These are phyloP conservation scores for Xenoacremonium recifei DNA, from an alignment of 2,329 filamentous ascomycete species.

Conservation along the genomic window DNA sequence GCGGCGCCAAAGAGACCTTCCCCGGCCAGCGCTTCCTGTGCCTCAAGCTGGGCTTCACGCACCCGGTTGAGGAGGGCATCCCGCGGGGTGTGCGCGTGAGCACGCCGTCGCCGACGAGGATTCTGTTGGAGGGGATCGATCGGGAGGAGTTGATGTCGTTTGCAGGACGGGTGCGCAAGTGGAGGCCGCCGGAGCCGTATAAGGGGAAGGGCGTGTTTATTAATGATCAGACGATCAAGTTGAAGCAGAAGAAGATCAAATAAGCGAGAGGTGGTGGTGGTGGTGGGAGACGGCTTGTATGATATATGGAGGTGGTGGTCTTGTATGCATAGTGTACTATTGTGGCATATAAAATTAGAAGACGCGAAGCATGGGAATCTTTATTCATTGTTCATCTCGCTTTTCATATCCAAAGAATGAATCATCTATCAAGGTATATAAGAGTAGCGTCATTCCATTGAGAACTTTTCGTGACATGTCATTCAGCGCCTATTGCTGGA, in stretches of 20 bases:
- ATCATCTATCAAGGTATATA: no score
- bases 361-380: no score
- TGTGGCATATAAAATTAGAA: conserved; percentile 27
- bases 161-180: conserved; percentile 81
- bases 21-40: conserved; percentile 85
- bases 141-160: conserved; percentile 88
- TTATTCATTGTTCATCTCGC: no score
- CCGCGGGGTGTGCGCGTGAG: conserved; percentile 81
- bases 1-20: conserved; percentile 71
- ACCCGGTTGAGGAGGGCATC: conserved; percentile 87
- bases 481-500: conserved; percentile 24
- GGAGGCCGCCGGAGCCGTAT: conserved; percentile 93
- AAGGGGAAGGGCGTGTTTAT: conserved; percentile 99
- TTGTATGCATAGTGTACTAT: conserved; percentile 28
- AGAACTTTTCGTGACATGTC: not conserved
- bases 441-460: no score
- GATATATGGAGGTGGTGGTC: conserved; percentile 11
- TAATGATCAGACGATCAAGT: conserved; percentile 93
- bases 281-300: conserved; percentile 6
- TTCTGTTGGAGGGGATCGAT: conserved; percentile 84
- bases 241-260: conserved; percentile 98
- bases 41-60: conserved; percentile 94
- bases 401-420: no score
- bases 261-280: conserved; percentile 40
- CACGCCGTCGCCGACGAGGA: conserved; percentile 85